Evolutionary conservation across 2,329 filamentous ascomycete genomes (phyloP).

Genomic region (Paecilomyces dactylethromorphus): DNA sequence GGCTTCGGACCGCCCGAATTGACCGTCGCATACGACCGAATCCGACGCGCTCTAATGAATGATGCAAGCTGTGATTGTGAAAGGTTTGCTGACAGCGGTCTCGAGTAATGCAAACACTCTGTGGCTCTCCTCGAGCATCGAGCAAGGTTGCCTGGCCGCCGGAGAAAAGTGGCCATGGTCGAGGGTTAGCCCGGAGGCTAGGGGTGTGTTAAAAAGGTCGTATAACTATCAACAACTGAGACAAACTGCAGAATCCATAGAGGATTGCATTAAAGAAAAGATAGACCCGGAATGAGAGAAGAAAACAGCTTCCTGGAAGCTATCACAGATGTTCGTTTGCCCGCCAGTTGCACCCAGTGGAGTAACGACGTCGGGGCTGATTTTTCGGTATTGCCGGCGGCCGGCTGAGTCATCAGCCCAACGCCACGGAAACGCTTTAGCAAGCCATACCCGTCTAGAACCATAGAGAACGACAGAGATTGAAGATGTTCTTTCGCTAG

Average conservation of each 20-base stretch:
- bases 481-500: neutral
- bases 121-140: constrained; percentile 54
- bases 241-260: constrained; percentile 22
- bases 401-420: constrained; percentile 26
- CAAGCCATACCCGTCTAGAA: constrained; percentile 2
- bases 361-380: constrained; percentile 8
- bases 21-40: constrained; percentile 38
- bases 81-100: constrained; percentile 35
- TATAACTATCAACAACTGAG: constrained; percentile 14
- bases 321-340: constrained; percentile 4
- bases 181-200: constrained; percentile 25
- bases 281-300: constrained; percentile 4
- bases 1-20: constrained; percentile 40
- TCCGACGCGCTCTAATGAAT: constrained; percentile 23
- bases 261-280: constrained; percentile 9
- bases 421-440: constrained; percentile 3
- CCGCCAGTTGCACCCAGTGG: neutral
- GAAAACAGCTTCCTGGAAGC: constrained; percentile 18
- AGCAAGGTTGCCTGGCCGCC: constrained; percentile 61
- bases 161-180: constrained; percentile 61
- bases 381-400: constrained; percentile 23
- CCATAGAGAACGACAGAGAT: constrained; percentile 5
- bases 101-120: constrained; percentile 46
- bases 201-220: constrained; percentile 11
- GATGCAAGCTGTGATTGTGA: constrained; percentile 33